phyloP scores from a whole-genome alignment of 306 rosid species.

The Sophora flavescens region DNA sequence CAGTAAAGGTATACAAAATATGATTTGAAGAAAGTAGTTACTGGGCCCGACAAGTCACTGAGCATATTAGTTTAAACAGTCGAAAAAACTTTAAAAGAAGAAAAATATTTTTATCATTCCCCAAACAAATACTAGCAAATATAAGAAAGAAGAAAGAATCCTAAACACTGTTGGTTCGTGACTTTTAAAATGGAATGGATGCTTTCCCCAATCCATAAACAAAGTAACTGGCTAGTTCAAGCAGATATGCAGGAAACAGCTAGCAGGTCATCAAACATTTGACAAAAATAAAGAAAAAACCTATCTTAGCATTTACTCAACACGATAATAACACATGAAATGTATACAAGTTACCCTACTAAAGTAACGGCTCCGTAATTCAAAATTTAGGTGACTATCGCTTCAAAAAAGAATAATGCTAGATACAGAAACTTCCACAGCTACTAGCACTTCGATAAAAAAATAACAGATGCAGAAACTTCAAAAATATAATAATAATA shows the following conservation, averaged over 20 bases:
- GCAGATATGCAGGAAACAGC: slow-evolving; percentile 26
- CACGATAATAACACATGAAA: background rate
- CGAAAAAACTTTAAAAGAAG: slow-evolving; percentile 19
- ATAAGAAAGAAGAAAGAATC: slow-evolving; percentile 32
- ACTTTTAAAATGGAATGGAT: slow-evolving; percentile 21
- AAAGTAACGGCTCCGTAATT: slow-evolving; percentile 8
- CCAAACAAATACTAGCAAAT: slow-evolving; percentile 30
- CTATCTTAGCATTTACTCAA: slow-evolving; percentile 13
- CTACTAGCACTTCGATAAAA: slow-evolving; percentile 39
- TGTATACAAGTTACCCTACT: slow-evolving; percentile 12
- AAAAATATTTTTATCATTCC: slow-evolving; percentile 25
- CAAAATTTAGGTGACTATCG: background rate
- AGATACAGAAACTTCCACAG: slow-evolving; percentile 31
- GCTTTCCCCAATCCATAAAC: background rate
- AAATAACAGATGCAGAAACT: slow-evolving; percentile 35
- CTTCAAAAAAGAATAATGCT: background rate
- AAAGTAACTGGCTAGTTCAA: background rate
- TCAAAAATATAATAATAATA: background rate
- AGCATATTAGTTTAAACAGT: slow-evolving; percentile 21
- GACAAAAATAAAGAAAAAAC: slow-evolving; percentile 17
- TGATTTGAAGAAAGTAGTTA: slow-evolving; percentile 16
- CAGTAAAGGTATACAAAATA: slow-evolving; percentile 35
- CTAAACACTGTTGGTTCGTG: slow-evolving; percentile 36
- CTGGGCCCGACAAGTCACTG: background rate
- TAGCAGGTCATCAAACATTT: slow-evolving; percentile 35